Evolutionary conservation across 306 rosid genomes (phyloP).

Genomic region (Sicyos baderoa): DNA sequence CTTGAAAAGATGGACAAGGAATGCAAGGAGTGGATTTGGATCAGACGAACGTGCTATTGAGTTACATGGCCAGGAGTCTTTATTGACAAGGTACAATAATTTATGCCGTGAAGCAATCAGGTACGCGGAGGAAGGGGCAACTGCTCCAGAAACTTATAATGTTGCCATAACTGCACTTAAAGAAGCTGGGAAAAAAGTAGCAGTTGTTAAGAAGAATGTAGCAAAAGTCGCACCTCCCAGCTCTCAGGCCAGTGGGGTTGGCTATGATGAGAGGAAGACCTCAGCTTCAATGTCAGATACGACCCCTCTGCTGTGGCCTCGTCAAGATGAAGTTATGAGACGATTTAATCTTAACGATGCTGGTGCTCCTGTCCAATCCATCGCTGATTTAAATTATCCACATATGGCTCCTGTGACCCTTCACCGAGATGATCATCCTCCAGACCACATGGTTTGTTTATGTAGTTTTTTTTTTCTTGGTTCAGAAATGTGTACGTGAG

Average conservation of each 20-base stretch:
- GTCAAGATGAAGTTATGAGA: constrained; percentile 60
- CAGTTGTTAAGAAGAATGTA: constrained; percentile 49
- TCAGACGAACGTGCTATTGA: constrained; percentile 51
- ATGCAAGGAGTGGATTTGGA: constrained; percentile 54
- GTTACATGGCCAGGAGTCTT: constrained; percentile 54
- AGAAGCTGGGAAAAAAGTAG: constrained; percentile 70
- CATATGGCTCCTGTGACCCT: constrained; percentile 82
- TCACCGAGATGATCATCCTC: constrained; percentile 72
- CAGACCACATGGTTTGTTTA: constrained; percentile 56
- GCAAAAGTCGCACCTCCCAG: constrained; percentile 62
- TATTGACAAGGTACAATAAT: constrained; percentile 51
- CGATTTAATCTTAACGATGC: constrained; percentile 74
- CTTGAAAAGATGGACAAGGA: constrained; percentile 87
- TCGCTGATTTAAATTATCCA: constrained; percentile 74
- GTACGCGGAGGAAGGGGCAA: constrained; percentile 87
- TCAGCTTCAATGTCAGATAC: constrained; percentile 43
- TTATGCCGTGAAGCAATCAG: constrained; percentile 73
- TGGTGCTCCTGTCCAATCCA: constrained; percentile 49
- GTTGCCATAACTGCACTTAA: constrained; percentile 59
- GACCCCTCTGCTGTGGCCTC: constrained; percentile 84
- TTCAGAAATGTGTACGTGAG: constrained; percentile 7
- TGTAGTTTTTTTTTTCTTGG: constrained; percentile 7
- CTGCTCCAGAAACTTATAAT: constrained; percentile 62
- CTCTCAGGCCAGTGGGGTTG: constrained; percentile 41
- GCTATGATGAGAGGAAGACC: constrained; percentile 54